phyloP scores from a whole-genome alignment of 139 green algal genomes.

The Micractinium sp. region DNA sequence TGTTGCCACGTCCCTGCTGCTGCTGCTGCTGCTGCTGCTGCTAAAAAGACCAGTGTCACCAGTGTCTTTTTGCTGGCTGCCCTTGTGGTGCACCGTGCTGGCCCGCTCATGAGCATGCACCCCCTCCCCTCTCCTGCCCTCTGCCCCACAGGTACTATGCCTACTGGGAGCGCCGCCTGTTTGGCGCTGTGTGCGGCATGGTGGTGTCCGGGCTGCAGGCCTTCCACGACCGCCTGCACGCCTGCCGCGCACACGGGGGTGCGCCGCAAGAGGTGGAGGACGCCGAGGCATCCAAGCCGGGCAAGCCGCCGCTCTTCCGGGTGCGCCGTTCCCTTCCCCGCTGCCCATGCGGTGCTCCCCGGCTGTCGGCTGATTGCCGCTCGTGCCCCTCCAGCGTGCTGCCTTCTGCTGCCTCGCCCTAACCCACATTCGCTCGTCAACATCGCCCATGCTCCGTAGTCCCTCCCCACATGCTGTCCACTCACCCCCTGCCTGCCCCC shows the following conservation, averaged over 20 bases:
- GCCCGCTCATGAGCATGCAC: not conserved
- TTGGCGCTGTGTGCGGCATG: constrained; percentile 75
- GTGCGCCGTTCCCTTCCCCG: not conserved
- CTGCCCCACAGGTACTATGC: constrained; percentile 72
- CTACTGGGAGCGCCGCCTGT: constrained; percentile 90
- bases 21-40: too few relatives aligned
- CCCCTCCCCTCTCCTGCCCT: not conserved
- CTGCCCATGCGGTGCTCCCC: not conserved
- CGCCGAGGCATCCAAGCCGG: not conserved
- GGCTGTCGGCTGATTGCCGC: not conserved
- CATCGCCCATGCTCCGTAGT: too few relatives aligned
- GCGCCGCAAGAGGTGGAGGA: not conserved
- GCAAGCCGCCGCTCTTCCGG: constrained; percentile 15
- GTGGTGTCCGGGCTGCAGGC: constrained; percentile 17
- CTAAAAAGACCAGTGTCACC: not conserved
- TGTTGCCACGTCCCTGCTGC: too few relatives aligned
- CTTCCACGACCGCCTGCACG: constrained; percentile 8
- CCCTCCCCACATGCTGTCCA: too few relatives aligned
- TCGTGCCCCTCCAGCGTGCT: too few relatives aligned
- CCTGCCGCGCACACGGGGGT: not conserved
- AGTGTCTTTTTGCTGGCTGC: too few relatives aligned
- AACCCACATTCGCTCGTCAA: too few relatives aligned
- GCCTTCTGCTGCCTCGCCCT: too few relatives aligned
- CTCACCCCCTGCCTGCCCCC: too few relatives aligned
- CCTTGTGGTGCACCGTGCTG: too few relatives aligned